phyloP scores from a whole-genome alignment of 2,329 filamentous ascomycete species.

The Hyphodiscus sp. region DNA sequence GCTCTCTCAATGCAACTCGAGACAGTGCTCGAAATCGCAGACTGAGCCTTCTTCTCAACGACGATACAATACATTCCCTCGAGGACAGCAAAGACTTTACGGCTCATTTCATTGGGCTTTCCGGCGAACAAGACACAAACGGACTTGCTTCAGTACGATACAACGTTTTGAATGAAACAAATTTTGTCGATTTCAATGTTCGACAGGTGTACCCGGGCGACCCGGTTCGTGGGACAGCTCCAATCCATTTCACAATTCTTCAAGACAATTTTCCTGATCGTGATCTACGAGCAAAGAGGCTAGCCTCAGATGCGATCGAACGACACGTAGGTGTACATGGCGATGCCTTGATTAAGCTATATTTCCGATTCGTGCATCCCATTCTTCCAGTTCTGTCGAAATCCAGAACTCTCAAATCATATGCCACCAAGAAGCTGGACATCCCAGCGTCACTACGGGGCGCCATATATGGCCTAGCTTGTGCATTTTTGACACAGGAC shows the following conservation, averaged over 20 bases:
- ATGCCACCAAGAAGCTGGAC: constrained; percentile 32
- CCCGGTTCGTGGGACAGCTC: constrained; percentile 31
- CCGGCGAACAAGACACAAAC: constrained; percentile 41
- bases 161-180: constrained; percentile 38
- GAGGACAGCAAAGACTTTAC: constrained; percentile 38
- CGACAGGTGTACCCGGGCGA: constrained; percentile 36
- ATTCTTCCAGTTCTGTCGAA: constrained; percentile 40
- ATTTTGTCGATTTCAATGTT: constrained; percentile 38
- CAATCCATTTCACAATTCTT: constrained; percentile 40
- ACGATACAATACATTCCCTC: constrained; percentile 29
- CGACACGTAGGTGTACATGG: constrained; percentile 35
- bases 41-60: too few species aligned
- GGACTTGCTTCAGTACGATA: constrained; percentile 42
- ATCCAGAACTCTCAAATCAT: constrained; percentile 36
- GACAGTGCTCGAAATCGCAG: constrained; percentile 1
- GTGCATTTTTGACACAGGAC: constrained; percentile 37
- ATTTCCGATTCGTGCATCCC: constrained; percentile 40
- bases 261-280: constrained; percentile 40
- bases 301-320: constrained; percentile 38
- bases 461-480: constrained; percentile 39
- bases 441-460: constrained; percentile 40
- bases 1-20: not conserved
- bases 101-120: constrained; percentile 39
- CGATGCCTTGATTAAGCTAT: constrained; percentile 37
- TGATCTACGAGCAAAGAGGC: constrained; percentile 33